Base-by-base conservation (phyloP, 1,284 basidiomycete genomes). In the Rhodofomes roseus region DNA sequence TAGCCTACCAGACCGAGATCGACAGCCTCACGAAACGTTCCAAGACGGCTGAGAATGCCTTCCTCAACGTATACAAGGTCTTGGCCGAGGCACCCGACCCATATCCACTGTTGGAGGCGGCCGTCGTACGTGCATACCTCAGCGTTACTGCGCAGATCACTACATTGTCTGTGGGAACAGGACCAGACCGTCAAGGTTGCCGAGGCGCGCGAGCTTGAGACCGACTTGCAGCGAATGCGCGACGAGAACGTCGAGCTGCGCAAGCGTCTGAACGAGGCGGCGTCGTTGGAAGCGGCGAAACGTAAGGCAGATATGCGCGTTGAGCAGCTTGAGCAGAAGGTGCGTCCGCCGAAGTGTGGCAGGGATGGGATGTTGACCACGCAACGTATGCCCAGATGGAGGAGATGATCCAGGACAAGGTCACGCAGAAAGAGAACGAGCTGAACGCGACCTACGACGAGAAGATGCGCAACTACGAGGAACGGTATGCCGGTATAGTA, bases 371-470 rank as follows among this genome's bases (percentile, higher is more conserved):
- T 22, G 14, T 25, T 29, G 25, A 27, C n/a, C n/a, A n/a, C n/a
- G n/a, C n/a, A 51, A 1, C 16, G 5, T 14, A 11, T 23, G 9
- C 20, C 25, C 64, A 94, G 89, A 96, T 98, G 92, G 95, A 98
- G 34, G 87, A 90, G 43, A 78, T 93, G 74, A 91, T 98, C 58
- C 82, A 86, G 61, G 93, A 96, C 66, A 87, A 89, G 66, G 89
- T 96, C 18, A 79, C 80, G 0, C 91, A 93, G 72, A 96, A 97
- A 74, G 94, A 97, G 78, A 95, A 93, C 60, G 96, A 98, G 75
- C 79, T 98, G 12, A 93, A 96, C 65, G 96, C 96, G 20, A 95
- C 93, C 6, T 98, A 97, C 68, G 96, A 98, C 67, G 96, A 99
- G 77, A 89, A 90, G 66, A 82, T 98, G 72, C 82, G 92, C 59